Evolutionary conservation across 2,329 filamentous ascomycete genomes (phyloP).

Genomic region (Didymellaceae sp.): DNA sequence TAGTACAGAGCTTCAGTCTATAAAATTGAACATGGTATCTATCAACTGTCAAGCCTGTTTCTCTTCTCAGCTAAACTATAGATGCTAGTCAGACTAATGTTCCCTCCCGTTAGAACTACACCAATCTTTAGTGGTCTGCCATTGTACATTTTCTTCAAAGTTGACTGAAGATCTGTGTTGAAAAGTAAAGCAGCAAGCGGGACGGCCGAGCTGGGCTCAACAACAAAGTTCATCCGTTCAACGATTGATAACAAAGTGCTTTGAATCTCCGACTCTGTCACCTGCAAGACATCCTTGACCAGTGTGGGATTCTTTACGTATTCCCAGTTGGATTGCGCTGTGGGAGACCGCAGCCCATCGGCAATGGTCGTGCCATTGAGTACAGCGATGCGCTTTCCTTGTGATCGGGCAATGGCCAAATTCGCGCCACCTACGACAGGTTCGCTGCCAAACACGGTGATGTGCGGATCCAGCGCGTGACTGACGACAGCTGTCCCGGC

Average conservation of each 20-base stretch:
- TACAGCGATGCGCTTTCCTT: not conserved
- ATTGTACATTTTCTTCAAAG: not conserved
- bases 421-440: not conserved
- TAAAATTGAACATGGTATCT: no score
- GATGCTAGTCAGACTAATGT: not conserved
- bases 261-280: not conserved
- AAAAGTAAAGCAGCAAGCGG: not conserved
- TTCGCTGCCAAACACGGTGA: not conserved
- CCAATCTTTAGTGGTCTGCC: not conserved
- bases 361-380: not conserved
- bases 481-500: not conserved
- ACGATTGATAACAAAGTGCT: not conserved
- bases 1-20: no score
- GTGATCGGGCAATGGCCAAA: not conserved
- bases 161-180: not conserved
- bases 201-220: slow-evolving; percentile 1
- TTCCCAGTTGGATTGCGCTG: not conserved
- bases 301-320: not conserved
- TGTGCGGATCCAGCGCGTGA: not conserved
- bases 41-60: no score
- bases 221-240: not conserved
- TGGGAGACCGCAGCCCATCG: not conserved
- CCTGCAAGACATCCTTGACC: not conserved
- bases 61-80: not conserved
- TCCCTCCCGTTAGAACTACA: not conserved